These are phyloP conservation scores for Penicillium samsonianum DNA, from an alignment of 495 filamentous ascomycete genomes.

Conservation along the genomic window DNA sequence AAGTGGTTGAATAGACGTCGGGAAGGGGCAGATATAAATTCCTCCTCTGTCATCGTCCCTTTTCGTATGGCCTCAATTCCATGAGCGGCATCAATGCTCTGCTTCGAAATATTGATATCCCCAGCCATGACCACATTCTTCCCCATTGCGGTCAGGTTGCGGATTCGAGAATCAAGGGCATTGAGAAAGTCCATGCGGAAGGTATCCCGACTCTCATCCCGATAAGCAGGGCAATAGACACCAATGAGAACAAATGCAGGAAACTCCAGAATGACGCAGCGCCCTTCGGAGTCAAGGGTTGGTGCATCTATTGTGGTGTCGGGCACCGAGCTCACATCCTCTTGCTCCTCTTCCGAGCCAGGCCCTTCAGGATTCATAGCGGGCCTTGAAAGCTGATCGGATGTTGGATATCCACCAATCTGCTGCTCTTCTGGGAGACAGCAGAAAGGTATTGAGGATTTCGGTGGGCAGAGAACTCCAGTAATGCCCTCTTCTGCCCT, in stretches of 20 bases:
- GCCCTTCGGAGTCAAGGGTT: slow-evolving; percentile 84
- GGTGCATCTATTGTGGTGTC: slow-evolving; percentile 60
- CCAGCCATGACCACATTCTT: slow-evolving; percentile 84
- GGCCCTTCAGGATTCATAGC: neutral
- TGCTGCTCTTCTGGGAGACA: slow-evolving; percentile 75
- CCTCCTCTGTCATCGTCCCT: slow-evolving; percentile 60
- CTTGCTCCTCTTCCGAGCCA: slow-evolving; percentile 12
- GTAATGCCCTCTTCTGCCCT: slow-evolving; percentile 92
- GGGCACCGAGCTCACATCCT: neutral
- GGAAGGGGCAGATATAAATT: slow-evolving; percentile 73
- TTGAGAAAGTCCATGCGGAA: slow-evolving; percentile 81
- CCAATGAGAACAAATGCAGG: slow-evolving; percentile 93
- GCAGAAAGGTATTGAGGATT: slow-evolving; percentile 70
- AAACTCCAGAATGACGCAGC: slow-evolving; percentile 91
- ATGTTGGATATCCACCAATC: slow-evolving; percentile 88
- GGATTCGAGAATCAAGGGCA: slow-evolving; percentile 75
- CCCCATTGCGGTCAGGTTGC: slow-evolving; percentile 77
- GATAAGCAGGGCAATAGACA: slow-evolving; percentile 83
- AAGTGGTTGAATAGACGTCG: slow-evolving; percentile 84
- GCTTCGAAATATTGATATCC: slow-evolving; percentile 84
- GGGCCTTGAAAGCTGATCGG: slow-evolving; percentile 59
- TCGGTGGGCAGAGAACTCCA: slow-evolving; percentile 76
- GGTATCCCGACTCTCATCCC: slow-evolving; percentile 79
- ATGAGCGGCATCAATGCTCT: slow-evolving; percentile 72
- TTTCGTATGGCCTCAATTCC: slow-evolving; percentile 70